Base-by-base conservation (phyloP, 371 early-diverging fungal genomes). In the Rhizopus delemar region DNA sequence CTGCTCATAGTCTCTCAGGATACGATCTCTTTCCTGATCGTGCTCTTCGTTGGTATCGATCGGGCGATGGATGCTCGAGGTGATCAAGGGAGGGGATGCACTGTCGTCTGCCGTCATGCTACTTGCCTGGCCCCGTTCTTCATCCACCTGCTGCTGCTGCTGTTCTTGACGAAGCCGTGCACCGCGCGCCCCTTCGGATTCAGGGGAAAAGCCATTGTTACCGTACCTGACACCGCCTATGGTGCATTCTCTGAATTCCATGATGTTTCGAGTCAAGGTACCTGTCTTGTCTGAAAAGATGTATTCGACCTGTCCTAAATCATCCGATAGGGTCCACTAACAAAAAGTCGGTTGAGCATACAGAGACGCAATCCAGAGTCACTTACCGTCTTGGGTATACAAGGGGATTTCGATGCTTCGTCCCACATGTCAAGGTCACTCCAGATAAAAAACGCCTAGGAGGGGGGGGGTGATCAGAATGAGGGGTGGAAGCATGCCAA, bases 241-340 rank as follows among this genome's bases (percentile, higher is more conserved):
- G 2, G 91, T 79, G 68, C 92, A 93, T 73, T 91, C 91, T 34
- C 93, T 88, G 63, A 96, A 95, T 67, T 94, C 84, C 85, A 80
- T 85, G 31, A 92, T 80, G 72, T 99, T 99, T 66, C 90, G 86
- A n/a, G 99, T 99, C 35, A 99, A 78, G 3, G 99, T 98, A 8
- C 99, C 99, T 36, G 99, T 99, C 68, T 98, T 99, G 78, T 99
- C 98, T 28, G 93, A 91, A 68, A 98, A 93, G 8, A 99, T 86
- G 73, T 95, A 98, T 65, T 95, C 93, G 51, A 98, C 90, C 68
- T 94, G 93, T 46, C 99, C 98, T 31, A 95, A 74, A 56, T 99
- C 99, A 67, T 99, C 99, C 11, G 94, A 92, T 28, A 98, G 74
- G 66, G 92, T 96, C 89, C 96, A 97, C 77, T 85, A 63, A 28